Conservation (phyloP, 2,329 filamentous ascomycete species). For the Celoporthe dispersa region DNA sequence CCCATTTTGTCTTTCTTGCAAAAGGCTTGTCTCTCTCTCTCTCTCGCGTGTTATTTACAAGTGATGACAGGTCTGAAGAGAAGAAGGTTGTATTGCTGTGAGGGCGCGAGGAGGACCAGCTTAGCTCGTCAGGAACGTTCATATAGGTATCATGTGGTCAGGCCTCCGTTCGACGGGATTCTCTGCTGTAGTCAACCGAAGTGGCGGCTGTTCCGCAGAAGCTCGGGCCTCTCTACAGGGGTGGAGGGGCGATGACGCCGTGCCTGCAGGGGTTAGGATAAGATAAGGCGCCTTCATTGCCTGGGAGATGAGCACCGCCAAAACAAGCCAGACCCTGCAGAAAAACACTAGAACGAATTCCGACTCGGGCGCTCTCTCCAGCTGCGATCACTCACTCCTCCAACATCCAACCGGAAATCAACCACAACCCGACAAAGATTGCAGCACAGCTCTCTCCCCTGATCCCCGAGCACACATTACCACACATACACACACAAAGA, state of each 20-base stretch:
- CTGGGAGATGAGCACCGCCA: conserved; percentile 1
- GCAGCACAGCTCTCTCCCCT: not conserved
- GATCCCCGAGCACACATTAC: too few relatives aligned
- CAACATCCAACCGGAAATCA: not conserved
- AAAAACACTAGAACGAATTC: conserved; percentile 6
- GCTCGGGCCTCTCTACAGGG: conserved; percentile 7
- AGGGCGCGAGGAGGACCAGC: not conserved
- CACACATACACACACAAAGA: not conserved
- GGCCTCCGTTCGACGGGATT: conserved; percentile 18
- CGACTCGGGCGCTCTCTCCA: not conserved
- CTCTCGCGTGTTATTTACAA: not conserved
- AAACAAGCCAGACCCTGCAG: not conserved
- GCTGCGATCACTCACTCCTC: not conserved
- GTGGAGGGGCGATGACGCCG: conserved; percentile 11
- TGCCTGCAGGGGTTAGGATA: conserved; percentile 4
- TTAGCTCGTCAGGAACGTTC: not conserved
- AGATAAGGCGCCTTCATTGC: not conserved
- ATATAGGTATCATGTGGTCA: conserved; percentile 6
- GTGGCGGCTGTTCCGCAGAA: conserved; percentile 19
- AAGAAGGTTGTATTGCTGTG: not conserved
- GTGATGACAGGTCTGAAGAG: not conserved
- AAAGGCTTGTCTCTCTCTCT: not conserved
- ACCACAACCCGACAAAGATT: not conserved
- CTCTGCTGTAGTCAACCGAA: conserved; percentile 2
- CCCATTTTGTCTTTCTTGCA: conserved; percentile 44